Evolutionary conservation across 306 rosid species (phyloP), one percentile per base, ranked within the genome.

Genomic region (Cicer arietinum): DNA sequence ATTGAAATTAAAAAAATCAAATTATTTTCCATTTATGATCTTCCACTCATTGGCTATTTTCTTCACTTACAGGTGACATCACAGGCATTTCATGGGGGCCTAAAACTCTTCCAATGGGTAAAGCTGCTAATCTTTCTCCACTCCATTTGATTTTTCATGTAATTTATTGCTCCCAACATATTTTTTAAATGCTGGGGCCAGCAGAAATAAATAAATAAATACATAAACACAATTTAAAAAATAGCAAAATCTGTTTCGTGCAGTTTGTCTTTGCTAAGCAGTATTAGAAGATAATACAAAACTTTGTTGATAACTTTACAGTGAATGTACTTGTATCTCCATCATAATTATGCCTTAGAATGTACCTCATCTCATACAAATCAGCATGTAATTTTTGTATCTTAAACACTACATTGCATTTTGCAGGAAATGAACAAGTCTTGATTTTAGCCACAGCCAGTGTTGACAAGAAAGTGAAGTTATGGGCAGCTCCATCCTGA

Each of bases 81-180:
- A 82, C 98, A 58, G 82, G 88, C 87, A 88, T 95, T 78, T 81
- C 91, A 22, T 95, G 99, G 99, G 79, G 90, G 25, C 99, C 99
- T 42, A 88, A 86, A 82, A 10, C 77, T 37, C 80, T 90, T 72
- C 88, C 90, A 56, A 70, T 39, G 59, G 99, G 99, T 95, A 85
- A 85, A 25, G 48, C 62, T 77, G 39, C 77, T 60, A 46, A 40
- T 60, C 70, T 75, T 60, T 66, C 73, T 70, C 77, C 0, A 54
- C 9, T 61, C 16, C 17, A 50, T 69, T 51, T 65, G 7, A 46
- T 70, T 70, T 3, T 52, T 39, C 35, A 37, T 50, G 37, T 10
- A 43, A 42, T 63, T 66, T 18, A 62, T 10, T 13, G 16, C 80
- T 64, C 8, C 57, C 12, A 5, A 40, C 18, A 4, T 63, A 14